These are phyloP conservation scores for Pyricularia sp. DNA, from an alignment of 2,329 filamentous ascomycete genomes.

Conservation along the genomic window DNA sequence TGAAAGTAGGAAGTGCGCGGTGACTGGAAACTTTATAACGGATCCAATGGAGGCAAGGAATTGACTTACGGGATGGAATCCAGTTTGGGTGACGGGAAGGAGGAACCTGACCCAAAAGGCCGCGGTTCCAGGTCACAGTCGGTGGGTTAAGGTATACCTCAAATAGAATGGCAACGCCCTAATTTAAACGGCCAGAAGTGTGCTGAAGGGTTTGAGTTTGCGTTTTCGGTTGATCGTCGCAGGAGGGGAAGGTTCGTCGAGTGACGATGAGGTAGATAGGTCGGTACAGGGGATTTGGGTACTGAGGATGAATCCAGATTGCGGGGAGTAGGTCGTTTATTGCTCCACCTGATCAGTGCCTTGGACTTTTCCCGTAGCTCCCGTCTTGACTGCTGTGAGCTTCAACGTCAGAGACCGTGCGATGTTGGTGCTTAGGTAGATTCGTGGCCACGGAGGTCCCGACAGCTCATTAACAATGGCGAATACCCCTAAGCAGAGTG, in stretches of 20 bases:
- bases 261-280: neutral
- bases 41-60: neutral
- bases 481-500: neutral
- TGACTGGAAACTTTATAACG: neutral
- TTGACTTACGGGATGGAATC: conserved; percentile 4
- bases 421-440: neutral
- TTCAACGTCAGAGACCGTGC: neutral
- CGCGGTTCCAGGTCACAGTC: neutral
- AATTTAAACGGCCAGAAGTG: neutral
- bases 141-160: neutral
- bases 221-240: neutral
- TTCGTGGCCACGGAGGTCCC: neutral
- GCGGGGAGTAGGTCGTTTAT: neutral
- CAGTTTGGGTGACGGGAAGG: conserved; percentile 2
- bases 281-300: neutral
- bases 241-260: neutral
- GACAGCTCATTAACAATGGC: neutral
- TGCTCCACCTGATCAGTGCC: neutral
- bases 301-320: neutral
- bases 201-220: neutral
- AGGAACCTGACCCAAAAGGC: conserved; percentile 5
- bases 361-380: neutral
- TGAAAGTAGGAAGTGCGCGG: neutral
- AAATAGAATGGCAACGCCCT: neutral
- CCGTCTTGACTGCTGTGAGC: neutral